Percentiles rank a stretch among this genome's conserved stretches.
These are phyloP conservation scores for Erythrophleum fordii DNA, from an alignment of 306 rosid species.

Conservation along the genomic window DNA sequence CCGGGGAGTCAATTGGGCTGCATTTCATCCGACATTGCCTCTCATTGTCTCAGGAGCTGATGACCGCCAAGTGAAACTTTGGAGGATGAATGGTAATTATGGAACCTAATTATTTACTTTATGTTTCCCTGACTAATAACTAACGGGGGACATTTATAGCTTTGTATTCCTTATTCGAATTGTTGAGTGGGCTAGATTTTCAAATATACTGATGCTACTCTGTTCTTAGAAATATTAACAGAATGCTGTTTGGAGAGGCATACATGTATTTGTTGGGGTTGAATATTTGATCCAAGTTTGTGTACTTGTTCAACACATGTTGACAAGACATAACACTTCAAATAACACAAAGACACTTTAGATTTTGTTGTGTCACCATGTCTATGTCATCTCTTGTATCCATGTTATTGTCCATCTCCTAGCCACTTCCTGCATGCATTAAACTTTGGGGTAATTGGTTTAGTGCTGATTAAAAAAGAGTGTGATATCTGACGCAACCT, in stretches of 20 bases:
- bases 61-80: conserved; percentile 91
- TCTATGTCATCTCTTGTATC: no score
- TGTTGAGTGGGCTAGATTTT: not conserved
- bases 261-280: not conserved
- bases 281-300: no score
- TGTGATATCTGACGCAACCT: not conserved
- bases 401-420: not conserved
- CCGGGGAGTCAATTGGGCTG: conserved; percentile 98
- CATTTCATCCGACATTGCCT: conserved; percentile 90
- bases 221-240: not conserved
- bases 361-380: no score
- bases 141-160: not conserved
- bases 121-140: not conserved
- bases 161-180: not conserved
- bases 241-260: not conserved
- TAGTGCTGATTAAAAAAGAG: not conserved
- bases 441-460: not conserved
- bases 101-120: not conserved
- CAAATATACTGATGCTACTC: not conserved
- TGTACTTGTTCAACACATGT: no score
- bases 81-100: conserved; percentile 90
- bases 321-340: no score
- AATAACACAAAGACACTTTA: no score
- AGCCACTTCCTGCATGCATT: not conserved
- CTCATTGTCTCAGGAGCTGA: conserved; percentile 97